A percentile compares a stretch with the other conserved stretches of the same genome.
Evolutionary conservation across 495 filamentous ascomycete genomes (phyloP).

Genomic region (Penicillium maclennaniae): DNA sequence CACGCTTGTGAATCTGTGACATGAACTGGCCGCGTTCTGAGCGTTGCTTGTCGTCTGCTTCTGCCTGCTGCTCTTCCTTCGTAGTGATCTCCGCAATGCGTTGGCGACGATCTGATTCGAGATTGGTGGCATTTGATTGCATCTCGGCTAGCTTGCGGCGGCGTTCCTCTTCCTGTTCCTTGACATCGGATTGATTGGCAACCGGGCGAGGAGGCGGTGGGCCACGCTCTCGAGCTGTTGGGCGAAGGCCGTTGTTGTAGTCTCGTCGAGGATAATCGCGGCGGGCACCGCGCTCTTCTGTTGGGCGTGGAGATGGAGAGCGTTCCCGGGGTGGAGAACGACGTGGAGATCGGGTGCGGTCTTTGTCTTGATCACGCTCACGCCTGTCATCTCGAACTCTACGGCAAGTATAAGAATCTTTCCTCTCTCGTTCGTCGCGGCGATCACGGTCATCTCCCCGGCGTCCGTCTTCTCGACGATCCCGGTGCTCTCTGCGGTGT

Average conservation of each 20-base stretch:
- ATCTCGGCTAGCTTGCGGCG: slow-evolving; percentile 74
- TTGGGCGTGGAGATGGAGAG: slow-evolving; percentile 10
- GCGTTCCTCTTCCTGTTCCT: slow-evolving; percentile 38
- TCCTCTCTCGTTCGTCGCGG: slow-evolving; percentile 26
- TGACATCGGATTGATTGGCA: slow-evolving; percentile 17
- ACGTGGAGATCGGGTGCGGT: slow-evolving; percentile 25
- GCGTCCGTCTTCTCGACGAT: slow-evolving; percentile 6
- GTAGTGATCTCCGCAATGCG: slow-evolving; percentile 65
- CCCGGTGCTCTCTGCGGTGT: slow-evolving; percentile 14
- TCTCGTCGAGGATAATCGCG: slow-evolving; percentile 19
- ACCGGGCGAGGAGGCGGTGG: slow-evolving; percentile 8
- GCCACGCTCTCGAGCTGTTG: slow-evolving; percentile 20
- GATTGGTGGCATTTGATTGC: slow-evolving; percentile 75
- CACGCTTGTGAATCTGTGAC: slow-evolving; percentile 36
- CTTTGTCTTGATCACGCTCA: slow-evolving; percentile 12
- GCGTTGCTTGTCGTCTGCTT: slow-evolving; percentile 55
- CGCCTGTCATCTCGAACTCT: slow-evolving; percentile 29
- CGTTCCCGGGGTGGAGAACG: slow-evolving; percentile 10
- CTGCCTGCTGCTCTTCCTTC: slow-evolving; percentile 58
- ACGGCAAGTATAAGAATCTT: slow-evolving; percentile 17
- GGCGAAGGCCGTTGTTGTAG: slow-evolving; percentile 16
- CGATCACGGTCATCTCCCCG: slow-evolving; percentile 21
- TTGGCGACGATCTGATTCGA: slow-evolving; percentile 70
- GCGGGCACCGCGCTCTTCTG: slow-evolving; percentile 11
- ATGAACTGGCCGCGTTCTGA: slow-evolving; percentile 42